Percentiles rank a stretch among this genome's conserved stretches.
Evolutionary conservation across 1,139 yeast species (phyloP).

Genomic region (Yamadazyma songkhlaensis): DNA sequence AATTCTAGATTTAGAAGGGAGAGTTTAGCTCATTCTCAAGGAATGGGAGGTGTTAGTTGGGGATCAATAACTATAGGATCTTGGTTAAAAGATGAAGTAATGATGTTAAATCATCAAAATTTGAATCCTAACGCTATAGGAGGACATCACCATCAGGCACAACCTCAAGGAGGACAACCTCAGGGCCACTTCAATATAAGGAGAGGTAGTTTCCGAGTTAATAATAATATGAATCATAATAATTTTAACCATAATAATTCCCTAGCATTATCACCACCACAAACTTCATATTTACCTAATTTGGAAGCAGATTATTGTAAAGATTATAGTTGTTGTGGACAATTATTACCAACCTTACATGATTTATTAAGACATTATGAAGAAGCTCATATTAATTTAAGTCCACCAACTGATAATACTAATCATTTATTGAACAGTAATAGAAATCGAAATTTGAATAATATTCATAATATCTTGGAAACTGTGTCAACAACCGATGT

Average conservation of each 20-base stretch:
- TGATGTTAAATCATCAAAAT: conserved; percentile 36
- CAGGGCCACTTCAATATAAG: conserved; percentile 18
- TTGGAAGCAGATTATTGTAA: conserved; percentile 94
- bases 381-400: conserved; percentile 87
- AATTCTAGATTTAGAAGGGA: conserved; percentile 63
- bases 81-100: conserved; percentile 93
- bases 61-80: conserved; percentile 93
- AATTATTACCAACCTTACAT: conserved; percentile 85
- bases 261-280: conserved; percentile 62
- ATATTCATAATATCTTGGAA: conserved; percentile 55
- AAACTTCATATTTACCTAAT: conserved; percentile 81
- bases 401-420: conserved; percentile 51
- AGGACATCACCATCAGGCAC: background rate
- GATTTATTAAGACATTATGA: conserved; percentile 93
- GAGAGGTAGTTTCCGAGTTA: conserved; percentile 40
- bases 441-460: conserved; percentile 36
- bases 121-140: background rate
- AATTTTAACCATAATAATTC: conserved; percentile 13
- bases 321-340: conserved; percentile 96
- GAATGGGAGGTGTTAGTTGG: conserved; percentile 99
- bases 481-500: conserved; percentile 90
- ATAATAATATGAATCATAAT: conserved; percentile 12
- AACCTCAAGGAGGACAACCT: conserved; percentile 4
- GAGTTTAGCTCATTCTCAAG: conserved; percentile 92
- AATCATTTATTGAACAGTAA: conserved; percentile 32